phyloP scores from a whole-genome alignment of 2,329 filamentous ascomycete genomes.

The Talaromyces sp. region DNA sequence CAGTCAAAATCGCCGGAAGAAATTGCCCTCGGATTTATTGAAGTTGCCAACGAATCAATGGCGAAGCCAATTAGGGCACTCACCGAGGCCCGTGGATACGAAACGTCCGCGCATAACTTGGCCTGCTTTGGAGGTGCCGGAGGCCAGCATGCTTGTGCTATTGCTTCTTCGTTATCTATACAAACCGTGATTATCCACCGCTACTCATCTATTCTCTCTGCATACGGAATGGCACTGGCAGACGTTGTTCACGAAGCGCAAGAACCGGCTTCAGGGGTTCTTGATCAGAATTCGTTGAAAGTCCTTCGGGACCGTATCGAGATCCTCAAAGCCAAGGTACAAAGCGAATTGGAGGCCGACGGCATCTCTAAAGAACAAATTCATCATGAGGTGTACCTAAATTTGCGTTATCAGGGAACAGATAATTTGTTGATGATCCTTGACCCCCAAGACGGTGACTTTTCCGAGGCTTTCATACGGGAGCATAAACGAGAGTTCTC shows the following conservation, averaged over 20 bases:
- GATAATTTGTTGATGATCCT: conserved; percentile 41
- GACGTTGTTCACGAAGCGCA: conserved; percentile 35
- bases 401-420: conserved; percentile 41
- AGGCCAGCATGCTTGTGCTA: conserved; percentile 37
- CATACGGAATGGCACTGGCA: conserved; percentile 41
- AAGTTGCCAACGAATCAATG: conserved; percentile 20
- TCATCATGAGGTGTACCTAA: conserved; percentile 32
- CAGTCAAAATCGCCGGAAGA: conserved; percentile 19
- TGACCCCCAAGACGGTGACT: conserved; percentile 30
- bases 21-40: conserved; percentile 19
- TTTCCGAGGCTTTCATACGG: conserved; percentile 30
- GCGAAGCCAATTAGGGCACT: conserved; percentile 18
- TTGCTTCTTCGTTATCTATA: conserved; percentile 39
- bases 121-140: conserved; percentile 29
- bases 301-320: conserved; percentile 22
- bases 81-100: conserved; percentile 20
- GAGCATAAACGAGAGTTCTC: conserved; percentile 39
- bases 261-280: conserved; percentile 25
- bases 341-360: conserved; percentile 26
- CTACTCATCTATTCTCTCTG: conserved; percentile 38
- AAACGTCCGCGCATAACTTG: conserved; percentile 22
- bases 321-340: conserved; percentile 23
- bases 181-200: conserved; percentile 38
- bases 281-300: conserved; percentile 13
- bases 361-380: conserved; percentile 33